These are phyloP conservation scores for Podaxis sp. DNA, from an alignment of 768 basidiomycete genomes.

Conservation along the genomic window DNA sequence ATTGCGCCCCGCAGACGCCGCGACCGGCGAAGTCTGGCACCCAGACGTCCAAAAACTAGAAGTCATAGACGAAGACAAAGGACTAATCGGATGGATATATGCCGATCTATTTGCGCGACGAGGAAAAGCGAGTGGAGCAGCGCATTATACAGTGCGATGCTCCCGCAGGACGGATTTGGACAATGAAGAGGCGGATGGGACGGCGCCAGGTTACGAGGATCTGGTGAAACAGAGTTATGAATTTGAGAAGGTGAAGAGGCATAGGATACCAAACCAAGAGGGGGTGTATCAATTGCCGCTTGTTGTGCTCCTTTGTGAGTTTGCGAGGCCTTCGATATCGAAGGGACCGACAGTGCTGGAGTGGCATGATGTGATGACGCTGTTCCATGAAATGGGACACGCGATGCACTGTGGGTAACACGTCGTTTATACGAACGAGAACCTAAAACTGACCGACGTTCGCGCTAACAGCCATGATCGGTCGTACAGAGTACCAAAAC, in stretches of 20 bases:
- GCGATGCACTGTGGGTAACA: conserved; percentile 92
- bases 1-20: conserved; percentile 65
- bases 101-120: conserved; percentile 84
- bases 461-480: conserved; percentile 82
- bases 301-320: conserved; percentile 90
- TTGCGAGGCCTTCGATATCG: conserved; percentile 59
- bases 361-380: conserved; percentile 92
- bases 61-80: conserved; percentile 86
- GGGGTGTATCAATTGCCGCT: conserved; percentile 87
- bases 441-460: conserved; percentile 4
- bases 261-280: conserved; percentile 57
- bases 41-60: conserved; percentile 86
- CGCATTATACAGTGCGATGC: conserved; percentile 97
- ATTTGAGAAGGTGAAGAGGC: conserved; percentile 64
- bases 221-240: conserved; percentile 49
- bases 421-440: not conserved
- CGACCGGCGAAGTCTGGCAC: conserved; percentile 88
- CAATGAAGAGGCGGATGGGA: conserved; percentile 68
- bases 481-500: conserved; percentile 95
- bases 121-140: conserved; percentile 89
- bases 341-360: conserved; percentile 71
- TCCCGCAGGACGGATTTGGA: conserved; percentile 92
- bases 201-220: conserved; percentile 36
- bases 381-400: conserved; percentile 99
- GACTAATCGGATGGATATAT: conserved; percentile 92